These are phyloP conservation scores for Pleurotus cornucopiae DNA, from an alignment of 768 basidiomycete genomes.

Conservation along the genomic window DNA sequence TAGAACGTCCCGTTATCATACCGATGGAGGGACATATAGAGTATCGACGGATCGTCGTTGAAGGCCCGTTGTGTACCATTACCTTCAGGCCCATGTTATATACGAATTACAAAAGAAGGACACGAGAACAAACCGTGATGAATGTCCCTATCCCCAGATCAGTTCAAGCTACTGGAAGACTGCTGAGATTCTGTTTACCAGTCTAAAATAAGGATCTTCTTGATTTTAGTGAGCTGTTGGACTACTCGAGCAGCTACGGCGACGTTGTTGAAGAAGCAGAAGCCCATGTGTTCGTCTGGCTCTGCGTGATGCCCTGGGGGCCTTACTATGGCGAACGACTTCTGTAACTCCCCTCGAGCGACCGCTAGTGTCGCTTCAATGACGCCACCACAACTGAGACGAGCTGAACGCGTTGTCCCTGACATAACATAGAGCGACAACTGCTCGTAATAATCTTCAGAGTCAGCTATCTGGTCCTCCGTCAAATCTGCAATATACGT, in stretches of 20 bases:
- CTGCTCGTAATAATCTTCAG: conserved; percentile 81
- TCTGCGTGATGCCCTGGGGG: conserved; percentile 99
- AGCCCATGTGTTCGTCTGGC: conserved; percentile 97
- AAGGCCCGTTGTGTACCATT: conserved; percentile 98
- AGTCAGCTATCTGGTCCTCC: conserved; percentile 68
- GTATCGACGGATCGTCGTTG: conserved; percentile 84
- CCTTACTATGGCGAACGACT: conserved; percentile 91
- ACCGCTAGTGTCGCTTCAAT: conserved; percentile 88
- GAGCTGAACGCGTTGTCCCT: conserved; percentile 79
- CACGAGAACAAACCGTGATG: conserved; percentile 65
- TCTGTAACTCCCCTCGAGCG: conserved; percentile 72
- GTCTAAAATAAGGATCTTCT: conserved; percentile 87
- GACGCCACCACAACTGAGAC: conserved; percentile 91
- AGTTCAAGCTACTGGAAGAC: conserved; percentile 7
- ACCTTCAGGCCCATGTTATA: conserved; percentile 40
- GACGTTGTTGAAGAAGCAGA: conserved; percentile 99
- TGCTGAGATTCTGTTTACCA: conserved; percentile 55
- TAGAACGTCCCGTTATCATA: conserved; percentile 93
- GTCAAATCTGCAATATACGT: conserved; percentile 55
- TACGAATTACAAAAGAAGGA: background rate
- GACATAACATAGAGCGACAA: conserved; percentile 90
- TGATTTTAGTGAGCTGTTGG: conserved; percentile 63
- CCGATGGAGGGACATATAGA: conserved; percentile 94
- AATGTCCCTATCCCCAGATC: conserved; percentile 70
- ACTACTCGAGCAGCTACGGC: conserved; percentile 87